Evolutionary conservation across 257 asterid genomes (phyloP).

Genomic region (Verbena officinalis): DNA sequence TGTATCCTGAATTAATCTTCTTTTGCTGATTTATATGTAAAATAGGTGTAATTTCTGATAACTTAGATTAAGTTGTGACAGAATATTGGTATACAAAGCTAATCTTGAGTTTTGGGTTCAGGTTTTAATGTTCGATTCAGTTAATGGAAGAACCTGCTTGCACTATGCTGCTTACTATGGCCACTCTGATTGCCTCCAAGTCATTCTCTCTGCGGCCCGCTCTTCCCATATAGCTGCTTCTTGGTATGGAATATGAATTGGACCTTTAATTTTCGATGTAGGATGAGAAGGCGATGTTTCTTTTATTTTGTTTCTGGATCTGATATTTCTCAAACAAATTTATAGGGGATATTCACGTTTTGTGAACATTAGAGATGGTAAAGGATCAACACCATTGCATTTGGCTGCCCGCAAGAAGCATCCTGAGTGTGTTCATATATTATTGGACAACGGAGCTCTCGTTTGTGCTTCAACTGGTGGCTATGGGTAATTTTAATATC

Average conservation of each 20-base stretch:
- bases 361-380: conserved; percentile 83
- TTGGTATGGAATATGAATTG: conserved; percentile 50
- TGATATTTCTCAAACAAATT: not conserved
- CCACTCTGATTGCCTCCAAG: conserved; percentile 74
- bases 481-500: conserved; percentile 55
- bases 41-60: not conserved
- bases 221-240: conserved; percentile 78
- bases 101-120: conserved; percentile 36
- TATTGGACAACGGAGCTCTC: conserved; percentile 76
- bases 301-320: not conserved
- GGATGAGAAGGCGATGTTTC: not conserved
- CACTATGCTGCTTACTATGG: conserved; percentile 98
- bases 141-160: conserved; percentile 90
- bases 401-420: conserved; percentile 72
- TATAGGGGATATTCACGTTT: conserved; percentile 69
- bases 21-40: not conserved
- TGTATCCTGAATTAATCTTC: conserved; percentile 20
- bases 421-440: conserved; percentile 61
- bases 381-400: conserved; percentile 92
- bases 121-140: conserved; percentile 90
- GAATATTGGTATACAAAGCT: conserved; percentile 5
- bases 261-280: too few species aligned
- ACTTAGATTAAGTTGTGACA: not conserved
- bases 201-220: conserved; percentile 80
- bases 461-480: conserved; percentile 83